These are phyloP conservation scores for Crassisporium funariophilum DNA, from an alignment of 768 basidiomycete genomes.

Conservation along the genomic window DNA sequence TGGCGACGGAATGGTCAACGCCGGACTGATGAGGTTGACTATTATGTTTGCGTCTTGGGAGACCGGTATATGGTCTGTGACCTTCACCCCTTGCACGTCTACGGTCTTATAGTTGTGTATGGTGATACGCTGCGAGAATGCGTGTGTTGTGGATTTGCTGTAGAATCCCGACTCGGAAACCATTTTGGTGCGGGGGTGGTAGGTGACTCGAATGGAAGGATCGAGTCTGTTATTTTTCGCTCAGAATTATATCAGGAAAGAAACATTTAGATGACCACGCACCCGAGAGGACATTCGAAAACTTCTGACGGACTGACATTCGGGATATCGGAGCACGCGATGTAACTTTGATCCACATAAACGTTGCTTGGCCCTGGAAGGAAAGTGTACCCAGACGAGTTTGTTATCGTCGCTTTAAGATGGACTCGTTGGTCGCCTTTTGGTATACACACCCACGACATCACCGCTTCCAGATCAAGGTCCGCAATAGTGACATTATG, in stretches of 20 bases:
- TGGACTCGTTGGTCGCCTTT: conserved; percentile 32
- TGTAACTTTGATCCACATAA: conserved; percentile 44
- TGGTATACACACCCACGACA: conserved; percentile 39
- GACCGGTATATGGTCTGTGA: conserved; percentile 42
- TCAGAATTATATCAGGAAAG: conserved; percentile 27
- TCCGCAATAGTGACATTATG: conserved; percentile 39
- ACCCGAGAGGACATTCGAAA: conserved; percentile 44
- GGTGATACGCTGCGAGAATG: conserved; percentile 40
- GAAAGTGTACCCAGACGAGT: conserved; percentile 40
- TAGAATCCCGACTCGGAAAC: conserved; percentile 36
- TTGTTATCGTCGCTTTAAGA: conserved; percentile 39
- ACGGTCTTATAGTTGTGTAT: conserved; percentile 42
- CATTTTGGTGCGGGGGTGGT: conserved; percentile 39
- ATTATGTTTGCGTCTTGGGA: conserved; percentile 40
- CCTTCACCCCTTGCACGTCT: conserved; percentile 32
- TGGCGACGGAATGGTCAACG: neutral
- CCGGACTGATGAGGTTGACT: conserved; percentile 41
- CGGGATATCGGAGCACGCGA: conserved; percentile 32
- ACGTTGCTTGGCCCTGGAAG: conserved; percentile 34
- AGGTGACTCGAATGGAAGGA: conserved; percentile 42
- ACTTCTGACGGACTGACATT: conserved; percentile 37
- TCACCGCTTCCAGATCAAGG: conserved; percentile 29
- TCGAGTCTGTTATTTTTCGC: conserved; percentile 39
- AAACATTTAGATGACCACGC: conserved; percentile 9
- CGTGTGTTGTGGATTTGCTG: conserved; percentile 32